Conservation (phyloP, 108 stramenopile genomes). For the Chaetoceros tenuissimus region DNA sequence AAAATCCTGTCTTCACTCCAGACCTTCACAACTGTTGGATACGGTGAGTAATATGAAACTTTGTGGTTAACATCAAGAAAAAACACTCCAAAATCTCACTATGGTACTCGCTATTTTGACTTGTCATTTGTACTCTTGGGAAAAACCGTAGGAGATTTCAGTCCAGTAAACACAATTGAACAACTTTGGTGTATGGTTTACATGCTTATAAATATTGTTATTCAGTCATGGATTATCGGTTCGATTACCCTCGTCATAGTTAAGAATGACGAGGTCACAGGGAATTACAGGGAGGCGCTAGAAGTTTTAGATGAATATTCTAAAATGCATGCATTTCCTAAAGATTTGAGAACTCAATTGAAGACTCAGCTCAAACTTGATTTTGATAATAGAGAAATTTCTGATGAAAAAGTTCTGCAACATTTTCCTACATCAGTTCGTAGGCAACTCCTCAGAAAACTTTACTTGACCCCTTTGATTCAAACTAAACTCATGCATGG, state of each 20-base stretch:
- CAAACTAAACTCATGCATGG: constrained; percentile 32
- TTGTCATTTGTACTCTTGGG: background rate
- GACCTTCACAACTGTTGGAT: constrained; percentile 44
- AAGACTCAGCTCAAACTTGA: constrained; percentile 33
- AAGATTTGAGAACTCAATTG: constrained; percentile 15
- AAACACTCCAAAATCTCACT: too few relatives aligned
- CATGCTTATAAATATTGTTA: constrained; percentile 40
- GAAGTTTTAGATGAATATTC: constrained; percentile 20
- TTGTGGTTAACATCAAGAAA: background rate
- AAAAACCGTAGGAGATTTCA: constrained; percentile 49
- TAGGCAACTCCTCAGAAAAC: constrained; percentile 25
- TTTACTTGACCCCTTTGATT: constrained; percentile 31
- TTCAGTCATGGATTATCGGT: constrained; percentile 42
- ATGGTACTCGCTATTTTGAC: too few relatives aligned
- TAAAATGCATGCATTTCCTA: constrained; percentile 10
- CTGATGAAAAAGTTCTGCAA: constrained; percentile 42
- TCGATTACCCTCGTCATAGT: constrained; percentile 51
- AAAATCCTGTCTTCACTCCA: too few relatives aligned
- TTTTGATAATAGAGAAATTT: constrained; percentile 34
- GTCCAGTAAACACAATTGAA: constrained; percentile 36
- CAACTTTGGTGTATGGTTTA: constrained; percentile 32
- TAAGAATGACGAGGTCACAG: constrained; percentile 41
- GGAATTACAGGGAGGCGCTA: constrained; percentile 23
- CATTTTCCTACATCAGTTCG: constrained; percentile 34
- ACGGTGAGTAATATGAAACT: background rate